phyloP scores from a whole-genome alignment of 805 yeast genomes.

The Monosporozyma unispora region DNA sequence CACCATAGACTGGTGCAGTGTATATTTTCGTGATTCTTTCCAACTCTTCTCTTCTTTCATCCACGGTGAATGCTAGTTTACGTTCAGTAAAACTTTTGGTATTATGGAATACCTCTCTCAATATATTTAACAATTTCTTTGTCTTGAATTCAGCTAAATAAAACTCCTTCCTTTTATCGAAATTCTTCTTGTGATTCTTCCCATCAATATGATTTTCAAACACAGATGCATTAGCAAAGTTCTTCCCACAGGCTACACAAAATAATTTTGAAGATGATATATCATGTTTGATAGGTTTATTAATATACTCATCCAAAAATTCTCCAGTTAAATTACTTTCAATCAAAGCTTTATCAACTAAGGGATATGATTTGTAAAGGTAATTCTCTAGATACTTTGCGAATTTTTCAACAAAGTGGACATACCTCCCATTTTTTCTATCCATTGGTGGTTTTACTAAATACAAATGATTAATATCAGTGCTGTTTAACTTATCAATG shows the following conservation, averaged over 20 bases:
- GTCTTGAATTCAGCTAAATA: constrained; percentile 35
- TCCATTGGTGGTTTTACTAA: constrained; percentile 21
- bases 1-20: constrained; percentile 31
- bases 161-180: constrained; percentile 16
- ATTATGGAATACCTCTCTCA: constrained; percentile 35
- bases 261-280: constrained; percentile 29
- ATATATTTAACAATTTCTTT: constrained; percentile 28
- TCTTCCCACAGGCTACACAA: constrained; percentile 57
- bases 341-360: constrained; percentile 32
- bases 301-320: constrained; percentile 12
- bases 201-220: constrained; percentile 63
- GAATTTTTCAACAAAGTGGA: constrained; percentile 39
- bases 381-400: constrained; percentile 42
- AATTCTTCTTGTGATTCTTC: constrained; percentile 60
- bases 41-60: constrained; percentile 54
- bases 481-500: too few species aligned
- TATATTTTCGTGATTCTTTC: constrained; percentile 33
- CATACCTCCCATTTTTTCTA: constrained; percentile 32
- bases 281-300: constrained; percentile 9
- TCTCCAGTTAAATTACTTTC: background rate
- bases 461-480: constrained; percentile 15
- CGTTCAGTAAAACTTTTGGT: constrained; percentile 61
- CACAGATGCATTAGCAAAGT: constrained; percentile 56
- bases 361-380: constrained; percentile 40
- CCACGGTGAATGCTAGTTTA: constrained; percentile 54